These are phyloP conservation scores for Thermothelomyces thermophilus DNA, from an alignment of 2,329 filamentous ascomycete species.

Conservation along the genomic window DNA sequence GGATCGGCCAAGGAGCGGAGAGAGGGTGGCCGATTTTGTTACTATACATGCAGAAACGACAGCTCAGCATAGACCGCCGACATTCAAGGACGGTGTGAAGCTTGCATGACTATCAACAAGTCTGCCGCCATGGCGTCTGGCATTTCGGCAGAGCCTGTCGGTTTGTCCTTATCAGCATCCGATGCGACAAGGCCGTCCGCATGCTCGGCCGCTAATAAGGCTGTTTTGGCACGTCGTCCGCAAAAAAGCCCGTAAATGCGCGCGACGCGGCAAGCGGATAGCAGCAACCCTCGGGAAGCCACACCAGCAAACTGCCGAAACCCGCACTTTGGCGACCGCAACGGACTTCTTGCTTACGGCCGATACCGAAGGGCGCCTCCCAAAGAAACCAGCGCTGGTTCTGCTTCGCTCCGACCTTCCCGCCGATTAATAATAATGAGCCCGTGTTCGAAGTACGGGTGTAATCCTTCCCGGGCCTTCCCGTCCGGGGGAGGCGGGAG, in stretches of 20 bases:
- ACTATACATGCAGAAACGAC: too few species aligned
- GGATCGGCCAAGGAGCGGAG: too few species aligned
- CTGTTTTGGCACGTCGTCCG: constrained; percentile 1
- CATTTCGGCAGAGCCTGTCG: background rate
- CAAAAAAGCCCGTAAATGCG: background rate
- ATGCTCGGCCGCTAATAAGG: constrained; percentile 12
- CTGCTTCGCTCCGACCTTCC: background rate
- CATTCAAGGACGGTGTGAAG: too few species aligned
- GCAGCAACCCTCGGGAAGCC: constrained; percentile 3
- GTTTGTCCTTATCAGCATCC: background rate
- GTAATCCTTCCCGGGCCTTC: background rate
- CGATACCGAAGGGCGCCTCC: background rate
- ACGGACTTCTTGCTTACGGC: background rate
- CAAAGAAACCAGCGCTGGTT: background rate
- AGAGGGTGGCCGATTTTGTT: too few species aligned
- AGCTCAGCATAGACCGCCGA: too few species aligned
- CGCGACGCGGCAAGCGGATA: background rate
- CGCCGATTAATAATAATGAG: background rate
- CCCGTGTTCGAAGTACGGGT: too few species aligned
- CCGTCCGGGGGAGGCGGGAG: background rate
- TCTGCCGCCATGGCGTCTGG: too few species aligned
- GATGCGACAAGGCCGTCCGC: constrained; percentile 7
- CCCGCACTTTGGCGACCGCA: background rate
- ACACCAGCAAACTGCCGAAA: constrained; percentile 8
- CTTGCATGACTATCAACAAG: background rate